phyloP scores from a whole-genome alignment of 1,284 basidiomycete species.

The Malassezia equina region DNA sequence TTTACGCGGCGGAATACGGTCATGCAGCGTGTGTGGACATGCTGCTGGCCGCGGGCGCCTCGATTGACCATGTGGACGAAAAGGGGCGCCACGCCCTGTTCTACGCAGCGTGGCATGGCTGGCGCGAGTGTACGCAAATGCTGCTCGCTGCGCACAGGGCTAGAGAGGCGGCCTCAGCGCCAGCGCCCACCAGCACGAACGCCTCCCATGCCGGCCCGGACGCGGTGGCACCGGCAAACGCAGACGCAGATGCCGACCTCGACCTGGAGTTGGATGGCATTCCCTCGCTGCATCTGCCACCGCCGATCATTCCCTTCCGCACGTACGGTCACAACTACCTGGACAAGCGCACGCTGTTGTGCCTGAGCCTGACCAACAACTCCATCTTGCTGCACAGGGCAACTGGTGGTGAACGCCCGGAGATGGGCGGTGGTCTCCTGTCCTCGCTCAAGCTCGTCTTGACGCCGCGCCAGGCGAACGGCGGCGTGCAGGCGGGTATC shows the following conservation, averaged over 20 bases:
- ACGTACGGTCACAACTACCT: constrained; percentile 52
- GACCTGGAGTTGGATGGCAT: constrained; percentile 64
- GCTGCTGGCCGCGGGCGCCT: constrained; percentile 68
- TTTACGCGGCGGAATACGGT: constrained; percentile 86
- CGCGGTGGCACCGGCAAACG: too few relatives aligned
- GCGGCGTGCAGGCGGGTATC: constrained; percentile 57
- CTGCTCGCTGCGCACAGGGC: constrained; percentile 40
- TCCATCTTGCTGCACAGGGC: constrained; percentile 44
- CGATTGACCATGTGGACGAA: constrained; percentile 70
- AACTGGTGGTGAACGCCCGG: constrained; percentile 36
- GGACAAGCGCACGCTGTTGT: constrained; percentile 75
- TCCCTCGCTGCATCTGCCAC: constrained; percentile 83
- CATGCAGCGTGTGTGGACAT: constrained; percentile 65
- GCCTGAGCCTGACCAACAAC: constrained; percentile 56
- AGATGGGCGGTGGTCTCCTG: constrained; percentile 47
- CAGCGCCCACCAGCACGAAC: neutral
- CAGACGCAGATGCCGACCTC: too few relatives aligned
- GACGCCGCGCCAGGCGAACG: constrained; percentile 62
- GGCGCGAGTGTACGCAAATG: constrained; percentile 56
- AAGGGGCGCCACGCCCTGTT: constrained; percentile 74
- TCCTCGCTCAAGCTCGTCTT: constrained; percentile 88
- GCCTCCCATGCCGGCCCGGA: neutral
- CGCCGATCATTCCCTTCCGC: constrained; percentile 83
- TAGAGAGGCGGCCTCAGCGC: neutral
- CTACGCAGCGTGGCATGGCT: constrained; percentile 96